Conservation (phyloP, 495 filamentous ascomycete genomes). For the Xylaria telfairii region DNA sequence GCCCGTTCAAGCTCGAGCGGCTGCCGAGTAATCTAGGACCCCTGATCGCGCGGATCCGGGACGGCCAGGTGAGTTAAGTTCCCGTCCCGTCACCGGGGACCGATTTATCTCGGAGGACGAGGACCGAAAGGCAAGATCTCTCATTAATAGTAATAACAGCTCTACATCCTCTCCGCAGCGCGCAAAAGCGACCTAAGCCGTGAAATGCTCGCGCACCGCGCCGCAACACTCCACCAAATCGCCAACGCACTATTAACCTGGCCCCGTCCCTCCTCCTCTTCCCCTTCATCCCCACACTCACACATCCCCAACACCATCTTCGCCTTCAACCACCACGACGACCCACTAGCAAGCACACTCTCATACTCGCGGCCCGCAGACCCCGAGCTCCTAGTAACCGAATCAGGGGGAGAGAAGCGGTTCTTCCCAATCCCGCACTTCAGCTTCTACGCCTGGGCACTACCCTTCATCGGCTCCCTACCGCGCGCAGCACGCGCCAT, state of each 20-base stretch:
- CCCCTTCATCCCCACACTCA: slow-evolving; percentile 37
- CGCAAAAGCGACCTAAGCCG: slow-evolving; percentile 43
- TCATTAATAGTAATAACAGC: slow-evolving; percentile 25
- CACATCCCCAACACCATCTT: slow-evolving; percentile 64
- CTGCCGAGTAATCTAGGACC: slow-evolving; percentile 45
- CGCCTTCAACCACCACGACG: slow-evolving; percentile 45
- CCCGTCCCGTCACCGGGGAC: background rate
- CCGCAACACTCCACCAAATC: slow-evolving; percentile 45
- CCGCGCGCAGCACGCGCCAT: slow-evolving; percentile 58
- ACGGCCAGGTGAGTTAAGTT: slow-evolving; percentile 43
- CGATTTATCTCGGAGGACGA: no score
- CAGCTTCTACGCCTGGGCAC: slow-evolving; percentile 76
- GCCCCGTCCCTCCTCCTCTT: slow-evolving; percentile 27
- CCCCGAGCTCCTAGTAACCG: slow-evolving; percentile 49
- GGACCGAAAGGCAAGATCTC: background rate
- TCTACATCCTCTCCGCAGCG: slow-evolving; percentile 53
- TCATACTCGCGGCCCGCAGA: slow-evolving; percentile 47
- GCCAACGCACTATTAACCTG: slow-evolving; percentile 54
- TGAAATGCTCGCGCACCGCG: slow-evolving; percentile 49
- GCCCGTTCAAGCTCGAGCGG: slow-evolving; percentile 50
- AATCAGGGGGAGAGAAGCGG: slow-evolving; percentile 32
- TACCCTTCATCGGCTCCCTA: slow-evolving; percentile 65
- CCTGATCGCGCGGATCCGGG: slow-evolving; percentile 49
- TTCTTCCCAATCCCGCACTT: slow-evolving; percentile 83
- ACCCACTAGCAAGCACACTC: slow-evolving; percentile 32